phyloP scores from a whole-genome alignment of 305 asterid genomes.

The Rubia tinctorum region DNA sequence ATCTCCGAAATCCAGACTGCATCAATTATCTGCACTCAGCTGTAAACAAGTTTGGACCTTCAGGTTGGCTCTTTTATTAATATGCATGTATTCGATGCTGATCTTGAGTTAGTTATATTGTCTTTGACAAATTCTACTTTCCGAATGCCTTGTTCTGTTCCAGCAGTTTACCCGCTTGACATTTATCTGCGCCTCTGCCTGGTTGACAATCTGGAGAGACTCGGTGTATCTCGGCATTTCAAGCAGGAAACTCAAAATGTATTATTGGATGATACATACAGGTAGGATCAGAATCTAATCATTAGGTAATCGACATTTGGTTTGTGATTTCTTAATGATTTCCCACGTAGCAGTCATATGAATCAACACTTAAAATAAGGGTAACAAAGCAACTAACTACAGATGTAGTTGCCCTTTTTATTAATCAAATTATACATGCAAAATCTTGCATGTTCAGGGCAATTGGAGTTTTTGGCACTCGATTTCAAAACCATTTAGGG shows the following conservation, averaged over 20 bases:
- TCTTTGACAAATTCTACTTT: too few species aligned
- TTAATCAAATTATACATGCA: too few species aligned
- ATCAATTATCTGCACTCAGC: conserved; percentile 55
- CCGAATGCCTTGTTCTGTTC: conserved; percentile 40
- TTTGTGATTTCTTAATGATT: too few species aligned
- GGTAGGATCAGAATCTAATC: conserved; percentile 33
- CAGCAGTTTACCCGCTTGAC: conserved; percentile 60
- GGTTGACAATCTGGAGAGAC: conserved; percentile 61
- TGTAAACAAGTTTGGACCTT: conserved; percentile 51
- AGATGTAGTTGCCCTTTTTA: too few species aligned
- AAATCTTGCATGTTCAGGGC: too few species aligned
- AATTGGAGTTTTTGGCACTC: too few species aligned
- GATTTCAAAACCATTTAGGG: too few species aligned
- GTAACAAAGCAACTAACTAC: too few species aligned
- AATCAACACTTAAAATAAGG: too few species aligned
- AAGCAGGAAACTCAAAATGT: conserved; percentile 45
- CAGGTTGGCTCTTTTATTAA: conserved; percentile 43
- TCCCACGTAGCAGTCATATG: too few species aligned
- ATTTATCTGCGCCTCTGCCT: conserved; percentile 46
- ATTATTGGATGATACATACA: conserved; percentile 61
- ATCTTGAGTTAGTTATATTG: too few species aligned
- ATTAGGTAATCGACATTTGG: too few species aligned
- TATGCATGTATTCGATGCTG: not conserved
- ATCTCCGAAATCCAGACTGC: conserved; percentile 47
- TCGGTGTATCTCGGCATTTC: conserved; percentile 70